Evolutionary conservation across 2,329 filamentous ascomycete species (phyloP), one percentile per base, ranked within the genome.

Genomic region (Blumeria hordei): DNA sequence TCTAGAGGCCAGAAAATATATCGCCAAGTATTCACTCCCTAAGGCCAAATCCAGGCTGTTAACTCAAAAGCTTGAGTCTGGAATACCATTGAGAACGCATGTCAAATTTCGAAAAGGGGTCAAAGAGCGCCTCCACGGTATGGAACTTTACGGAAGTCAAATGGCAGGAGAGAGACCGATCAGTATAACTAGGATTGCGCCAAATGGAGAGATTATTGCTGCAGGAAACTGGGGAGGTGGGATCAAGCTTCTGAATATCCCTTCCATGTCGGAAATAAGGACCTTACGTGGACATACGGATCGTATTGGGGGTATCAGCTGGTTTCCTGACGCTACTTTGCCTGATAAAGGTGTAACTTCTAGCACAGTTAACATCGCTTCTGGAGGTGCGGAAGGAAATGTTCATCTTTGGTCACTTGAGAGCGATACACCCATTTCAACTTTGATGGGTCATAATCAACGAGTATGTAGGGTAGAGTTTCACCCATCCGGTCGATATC

Each of bases 401-500:
- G 76, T 98, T 45, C 80, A 94, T 64, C 74, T 98, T 12, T 98
- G 92, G 92, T 90, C 86, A 4, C 72, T 96, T 49, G 80, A 80
- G 47, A 77, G 90, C 65, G 87, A 94, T 58, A 92, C 85, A 1
- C 92, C 92, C 0, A 66, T 95, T 3, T 77, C 84, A 0, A 93
- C 85, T 0, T 72, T 96, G 0, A 75, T 81, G 28, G 92, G 90
- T 0, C 92, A 98, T 64, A 81, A 77, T 4, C 85, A 84, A 55
- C 81, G 92, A 58, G 88, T 98, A 8, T 94, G 88, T 62, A 80
- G 90, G 56, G 83, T 94, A 11, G 92, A 94, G 57, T 94, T 96
- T 64, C 92, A 98, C 61, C 92, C 92, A 0, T 94, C 86, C 0
- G 90, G 90, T 3, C 76, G 76, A 58, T 96, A 90, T 64, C 72